Evolutionary conservation across 805 yeast species (phyloP).

Genomic region (Wickerhamiella musiphila): DNA sequence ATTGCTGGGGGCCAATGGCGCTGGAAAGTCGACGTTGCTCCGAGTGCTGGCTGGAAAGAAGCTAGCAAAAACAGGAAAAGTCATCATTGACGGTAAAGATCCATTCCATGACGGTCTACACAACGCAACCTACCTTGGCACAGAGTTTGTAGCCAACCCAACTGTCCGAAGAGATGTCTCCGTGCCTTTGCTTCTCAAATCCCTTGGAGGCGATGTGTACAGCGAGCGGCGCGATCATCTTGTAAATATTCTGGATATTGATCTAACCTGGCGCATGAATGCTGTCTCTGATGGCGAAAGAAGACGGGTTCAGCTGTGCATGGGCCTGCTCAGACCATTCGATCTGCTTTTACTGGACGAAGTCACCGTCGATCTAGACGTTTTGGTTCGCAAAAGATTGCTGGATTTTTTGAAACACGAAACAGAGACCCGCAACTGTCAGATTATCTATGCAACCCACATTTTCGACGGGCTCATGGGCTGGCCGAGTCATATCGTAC

Average conservation of each 20-base stretch:
- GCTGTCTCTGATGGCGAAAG: slow-evolving; percentile 88
- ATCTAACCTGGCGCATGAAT: slow-evolving; percentile 83
- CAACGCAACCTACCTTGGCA: slow-evolving; percentile 64
- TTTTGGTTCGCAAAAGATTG: slow-evolving; percentile 64
- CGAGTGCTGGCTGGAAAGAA: slow-evolving; percentile 83
- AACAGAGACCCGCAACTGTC: slow-evolving; percentile 48
- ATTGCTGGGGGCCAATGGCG: slow-evolving; percentile 88
- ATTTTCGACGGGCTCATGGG: slow-evolving; percentile 85
- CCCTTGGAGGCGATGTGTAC: slow-evolving; percentile 67
- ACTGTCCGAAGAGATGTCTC: slow-evolving; percentile 84
- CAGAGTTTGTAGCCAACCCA: slow-evolving; percentile 93
- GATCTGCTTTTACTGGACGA: slow-evolving; percentile 74
- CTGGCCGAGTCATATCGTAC: slow-evolving; percentile 80
- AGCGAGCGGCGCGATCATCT: slow-evolving; percentile 63
- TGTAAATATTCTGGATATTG: slow-evolving; percentile 66
- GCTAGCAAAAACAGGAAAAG: slow-evolving; percentile 52
- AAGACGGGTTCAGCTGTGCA: slow-evolving; percentile 78
- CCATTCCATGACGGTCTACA: slow-evolving; percentile 54
- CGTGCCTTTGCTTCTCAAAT: slow-evolving; percentile 56
- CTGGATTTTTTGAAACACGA: slow-evolving; percentile 58
- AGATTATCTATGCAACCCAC: slow-evolving; percentile 85
- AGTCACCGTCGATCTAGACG: slow-evolving; percentile 93
- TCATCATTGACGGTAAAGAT: slow-evolving; percentile 64
- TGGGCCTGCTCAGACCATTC: slow-evolving; percentile 92
- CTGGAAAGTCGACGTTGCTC: slow-evolving; percentile 84